Conservation (phyloP, 2,329 filamentous ascomycete species). For the Sclerotinia borealis region DNA sequence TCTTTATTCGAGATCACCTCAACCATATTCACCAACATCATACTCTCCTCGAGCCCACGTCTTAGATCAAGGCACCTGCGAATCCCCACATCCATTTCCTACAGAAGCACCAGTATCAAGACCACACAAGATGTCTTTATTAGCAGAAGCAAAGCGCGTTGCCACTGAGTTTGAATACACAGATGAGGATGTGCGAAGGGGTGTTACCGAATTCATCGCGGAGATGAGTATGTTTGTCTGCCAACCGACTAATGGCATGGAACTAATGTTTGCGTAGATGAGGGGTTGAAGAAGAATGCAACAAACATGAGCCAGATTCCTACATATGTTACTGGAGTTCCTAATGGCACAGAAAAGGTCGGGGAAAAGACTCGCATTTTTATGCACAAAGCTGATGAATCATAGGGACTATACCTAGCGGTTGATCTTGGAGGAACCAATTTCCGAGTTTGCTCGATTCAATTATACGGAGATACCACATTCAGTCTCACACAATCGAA, state of each 20-base stretch:
- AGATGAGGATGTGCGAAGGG: constrained; percentile 69
- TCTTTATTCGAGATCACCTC: constrained; percentile 32
- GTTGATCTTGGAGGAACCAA: constrained; percentile 98
- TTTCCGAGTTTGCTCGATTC: constrained; percentile 93
- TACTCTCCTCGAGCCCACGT: constrained; percentile 41
- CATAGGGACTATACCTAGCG: constrained; percentile 79
- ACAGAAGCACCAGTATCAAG: constrained; percentile 48
- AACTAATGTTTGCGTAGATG: constrained; percentile 46
- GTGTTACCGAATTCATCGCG: constrained; percentile 76
- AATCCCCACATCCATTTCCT: constrained; percentile 49
- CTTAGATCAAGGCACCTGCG: constrained; percentile 45
- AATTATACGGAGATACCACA: constrained; percentile 87
- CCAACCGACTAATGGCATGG: constrained; percentile 18
- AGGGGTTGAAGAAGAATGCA: constrained; percentile 72
- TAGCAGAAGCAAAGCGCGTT: constrained; percentile 70
- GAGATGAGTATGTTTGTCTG: constrained; percentile 64
- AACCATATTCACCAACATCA: constrained; percentile 27
- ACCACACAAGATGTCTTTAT: constrained; percentile 55
- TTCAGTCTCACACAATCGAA: constrained; percentile 93
- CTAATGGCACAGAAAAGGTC: constrained; percentile 97
- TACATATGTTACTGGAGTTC: constrained; percentile 91
- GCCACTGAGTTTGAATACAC: constrained; percentile 81
- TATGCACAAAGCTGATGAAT: neutral
- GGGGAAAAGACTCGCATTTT: constrained; percentile 11
- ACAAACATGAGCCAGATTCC: constrained; percentile 91